Conservation (phyloP, 2,329 filamentous ascomycete genomes). For the Fusarium sp. region DNA sequence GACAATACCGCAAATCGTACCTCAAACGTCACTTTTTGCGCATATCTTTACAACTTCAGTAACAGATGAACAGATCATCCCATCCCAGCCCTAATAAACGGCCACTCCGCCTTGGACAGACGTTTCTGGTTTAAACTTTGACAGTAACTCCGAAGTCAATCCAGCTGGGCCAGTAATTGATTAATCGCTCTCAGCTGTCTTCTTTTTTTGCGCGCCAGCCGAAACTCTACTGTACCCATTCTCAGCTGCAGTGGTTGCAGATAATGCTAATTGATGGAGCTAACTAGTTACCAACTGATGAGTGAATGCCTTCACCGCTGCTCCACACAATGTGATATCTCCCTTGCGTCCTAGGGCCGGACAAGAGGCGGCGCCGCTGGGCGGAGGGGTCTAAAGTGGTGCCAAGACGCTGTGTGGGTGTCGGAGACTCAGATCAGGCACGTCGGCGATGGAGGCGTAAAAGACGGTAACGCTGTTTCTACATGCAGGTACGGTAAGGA, state of each 20-base stretch:
- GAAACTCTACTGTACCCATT: slow-evolving; percentile 28
- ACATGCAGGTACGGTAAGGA: slow-evolving; percentile 20
- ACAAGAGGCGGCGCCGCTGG: slow-evolving; percentile 33
- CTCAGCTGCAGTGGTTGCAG: slow-evolving; percentile 9
- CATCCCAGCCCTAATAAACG: slow-evolving; percentile 7
- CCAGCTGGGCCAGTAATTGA: neutral
- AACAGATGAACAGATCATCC: slow-evolving; percentile 31
- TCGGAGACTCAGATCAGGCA: slow-evolving; percentile 22
- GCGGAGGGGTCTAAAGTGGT: slow-evolving; percentile 12
- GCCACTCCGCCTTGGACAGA: neutral
- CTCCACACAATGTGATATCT: slow-evolving; percentile 28
- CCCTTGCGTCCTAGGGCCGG: slow-evolving; percentile 36
- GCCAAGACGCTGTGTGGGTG: slow-evolving; percentile 30
- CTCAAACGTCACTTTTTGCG: slow-evolving; percentile 31
- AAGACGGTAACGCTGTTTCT: neutral
- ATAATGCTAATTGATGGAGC: slow-evolving; percentile 9
- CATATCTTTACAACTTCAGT: slow-evolving; percentile 28
- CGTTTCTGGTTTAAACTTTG: slow-evolving; percentile 2
- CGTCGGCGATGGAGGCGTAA: slow-evolving; percentile 11
- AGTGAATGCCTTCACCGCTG: slow-evolving; percentile 37
- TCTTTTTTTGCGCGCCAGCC: slow-evolving; percentile 26
- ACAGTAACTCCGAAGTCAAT: slow-evolving; percentile 14
- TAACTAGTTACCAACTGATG: slow-evolving; percentile 19
- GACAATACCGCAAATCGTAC: slow-evolving; percentile 8
- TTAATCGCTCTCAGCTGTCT: slow-evolving; percentile 1